A percentile compares a stretch with the other conserved stretches of the same genome.
These are phyloP conservation scores for Acanthamoeba castellanii DNA, from an alignment of 208 protist species.

Conservation along the genomic window DNA sequence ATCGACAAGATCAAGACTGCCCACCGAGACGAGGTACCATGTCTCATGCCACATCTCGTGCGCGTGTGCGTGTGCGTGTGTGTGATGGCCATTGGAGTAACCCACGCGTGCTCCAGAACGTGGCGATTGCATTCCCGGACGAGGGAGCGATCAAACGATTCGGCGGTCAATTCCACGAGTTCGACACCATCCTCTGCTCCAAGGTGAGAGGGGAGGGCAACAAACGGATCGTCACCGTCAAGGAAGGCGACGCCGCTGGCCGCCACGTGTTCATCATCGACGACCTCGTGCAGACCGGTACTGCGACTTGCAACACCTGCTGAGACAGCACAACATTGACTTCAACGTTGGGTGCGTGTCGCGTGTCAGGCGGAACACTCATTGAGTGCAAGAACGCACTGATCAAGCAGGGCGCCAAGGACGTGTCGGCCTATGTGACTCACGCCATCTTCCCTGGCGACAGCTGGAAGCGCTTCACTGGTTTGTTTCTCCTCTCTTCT, in stretches of 20 bases:
- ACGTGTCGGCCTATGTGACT: slow-evolving; percentile 82
- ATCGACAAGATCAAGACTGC: slow-evolving; percentile 36
- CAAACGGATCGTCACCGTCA: slow-evolving; percentile 81
- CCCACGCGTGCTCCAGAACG: not conserved
- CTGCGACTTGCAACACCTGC: not conserved
- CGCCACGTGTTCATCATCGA: slow-evolving; percentile 86
- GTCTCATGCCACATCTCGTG: not conserved
- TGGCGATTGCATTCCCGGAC: slow-evolving; percentile 85
- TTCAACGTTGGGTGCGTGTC: not conserved
- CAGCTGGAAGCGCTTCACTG: slow-evolving; percentile 79
- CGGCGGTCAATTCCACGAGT: not conserved
- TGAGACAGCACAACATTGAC: not conserved
- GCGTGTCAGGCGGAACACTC: slow-evolving; percentile 80
- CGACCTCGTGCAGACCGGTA: slow-evolving; percentile 85
- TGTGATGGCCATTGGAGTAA: not conserved
- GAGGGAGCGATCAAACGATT: slow-evolving; percentile 87
- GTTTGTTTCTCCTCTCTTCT: not conserved
- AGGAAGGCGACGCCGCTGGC: slow-evolving; percentile 80
- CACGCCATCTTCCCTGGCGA: slow-evolving; percentile 86
- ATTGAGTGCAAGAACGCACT: slow-evolving; percentile 80
- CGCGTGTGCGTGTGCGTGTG: not conserved
- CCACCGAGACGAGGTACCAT: slow-evolving; percentile 2
- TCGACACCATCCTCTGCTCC: slow-evolving; percentile 80
- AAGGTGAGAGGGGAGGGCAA: slow-evolving; percentile 82
- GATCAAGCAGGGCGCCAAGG: slow-evolving; percentile 73